Percentiles rank a stretch among this genome's conserved stretches.
These are phyloP conservation scores for Blepharisma japonicum DNA, from an alignment of 73 alveolate species.

Conservation along the genomic window DNA sequence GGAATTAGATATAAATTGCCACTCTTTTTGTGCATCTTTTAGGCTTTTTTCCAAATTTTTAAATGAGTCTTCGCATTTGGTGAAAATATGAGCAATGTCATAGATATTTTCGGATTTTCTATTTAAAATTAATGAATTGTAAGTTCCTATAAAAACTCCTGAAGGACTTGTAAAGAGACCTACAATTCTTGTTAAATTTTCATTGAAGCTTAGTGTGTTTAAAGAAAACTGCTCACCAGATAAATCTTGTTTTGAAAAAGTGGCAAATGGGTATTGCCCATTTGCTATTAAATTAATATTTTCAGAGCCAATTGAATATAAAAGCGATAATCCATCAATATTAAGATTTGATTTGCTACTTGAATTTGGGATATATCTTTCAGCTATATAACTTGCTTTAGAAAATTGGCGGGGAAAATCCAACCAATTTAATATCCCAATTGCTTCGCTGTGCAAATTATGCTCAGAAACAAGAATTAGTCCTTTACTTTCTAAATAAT, in stretches of 20 bases:
- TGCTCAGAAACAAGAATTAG: neutral
- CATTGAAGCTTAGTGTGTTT: too few relatives aligned
- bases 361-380: too few relatives aligned
- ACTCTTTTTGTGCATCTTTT: neutral
- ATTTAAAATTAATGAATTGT: neutral
- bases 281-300: too few relatives aligned
- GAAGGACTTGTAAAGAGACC: too few relatives aligned
- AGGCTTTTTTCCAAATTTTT: neutral
- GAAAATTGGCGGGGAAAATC: neutral
- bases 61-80: neutral
- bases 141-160: too few relatives aligned
- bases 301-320: too few relatives aligned
- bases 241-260: too few relatives aligned
- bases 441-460: neutral
- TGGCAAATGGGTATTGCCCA: too few relatives aligned
- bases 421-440: neutral
- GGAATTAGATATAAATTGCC: neutral
- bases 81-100: conserved; percentile 3
- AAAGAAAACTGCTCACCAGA: too few relatives aligned
- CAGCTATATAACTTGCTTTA: neutral
- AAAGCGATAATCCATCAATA: too few relatives aligned
- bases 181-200: too few relatives aligned
- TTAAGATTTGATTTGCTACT: too few relatives aligned
- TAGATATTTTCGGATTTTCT: neutral
- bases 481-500: neutral